phyloP scores from a whole-genome alignment of 2,329 filamentous ascomycete species.

The Knufia fluminis region DNA sequence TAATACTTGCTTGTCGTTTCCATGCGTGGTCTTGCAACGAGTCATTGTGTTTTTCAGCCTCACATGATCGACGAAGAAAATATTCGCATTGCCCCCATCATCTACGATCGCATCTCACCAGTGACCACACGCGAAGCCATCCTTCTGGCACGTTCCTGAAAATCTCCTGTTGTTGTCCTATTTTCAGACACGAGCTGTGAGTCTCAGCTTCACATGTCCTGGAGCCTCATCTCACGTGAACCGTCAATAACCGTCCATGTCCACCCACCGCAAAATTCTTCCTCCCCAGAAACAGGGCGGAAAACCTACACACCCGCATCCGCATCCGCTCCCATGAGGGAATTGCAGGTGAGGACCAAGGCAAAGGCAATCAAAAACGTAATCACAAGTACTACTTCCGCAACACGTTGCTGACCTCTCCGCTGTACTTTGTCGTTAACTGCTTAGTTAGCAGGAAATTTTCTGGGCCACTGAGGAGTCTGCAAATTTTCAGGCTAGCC shows the following conservation, averaged over 20 bases:
- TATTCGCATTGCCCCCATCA: neutral
- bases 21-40: neutral
- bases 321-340: too few relatives aligned
- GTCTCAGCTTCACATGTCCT: neutral
- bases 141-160: neutral
- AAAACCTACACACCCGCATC: too few relatives aligned
- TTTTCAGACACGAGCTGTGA: too few relatives aligned
- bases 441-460: constrained; percentile 18
- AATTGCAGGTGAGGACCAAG: too few relatives aligned
- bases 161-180: neutral
- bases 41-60: neutral
- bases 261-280: too few relatives aligned
- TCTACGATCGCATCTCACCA: neutral
- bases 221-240: neutral
- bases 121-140: neutral
- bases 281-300: too few relatives aligned
- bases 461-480: constrained; percentile 9
- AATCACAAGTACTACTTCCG: neutral
- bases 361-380: too few relatives aligned
- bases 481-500: constrained; percentile 9
- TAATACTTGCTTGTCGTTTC: neutral
- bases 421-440: constrained; percentile 9
- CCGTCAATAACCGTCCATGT: too few relatives aligned
- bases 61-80: neutral
- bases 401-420: neutral